Evolutionary conservation across 352 stramenopile genomes (phyloP), one percentile per base, ranked within the genome.

Genomic region (Thraustochytrium striatum): DNA sequence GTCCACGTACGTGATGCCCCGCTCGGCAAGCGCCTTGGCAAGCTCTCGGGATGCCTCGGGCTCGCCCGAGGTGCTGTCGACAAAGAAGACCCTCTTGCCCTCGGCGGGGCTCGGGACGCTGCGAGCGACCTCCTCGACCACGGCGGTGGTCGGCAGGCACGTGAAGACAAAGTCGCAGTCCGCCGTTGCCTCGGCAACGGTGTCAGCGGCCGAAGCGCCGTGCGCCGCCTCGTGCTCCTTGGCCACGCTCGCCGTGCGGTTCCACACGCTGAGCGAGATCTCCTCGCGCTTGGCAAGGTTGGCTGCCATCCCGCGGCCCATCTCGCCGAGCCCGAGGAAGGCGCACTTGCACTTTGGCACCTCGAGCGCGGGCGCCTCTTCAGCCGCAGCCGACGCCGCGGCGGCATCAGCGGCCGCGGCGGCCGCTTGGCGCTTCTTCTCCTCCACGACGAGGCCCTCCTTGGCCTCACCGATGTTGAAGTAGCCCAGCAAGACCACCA

Each of bases 1-100:
- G 61, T 85, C 82, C 5, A 85, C 35, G 53, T 52, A 82, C 21
- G 21, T 43, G n/a, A 82, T 78, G 1, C 73, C 73, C 19, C 69
- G n/a, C 36, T 72, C 47, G 5, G 28, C 16, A 5, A 75, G 52
- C 65, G 7, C 44, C 50, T 75, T 38, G 5, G 65, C 65, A n/a
- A 75, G 65, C 39, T 58, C 44, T 1, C 52, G 32, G 30, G 65
- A 58, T 2, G 65, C 65, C 8, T 39, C 65, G 8, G 65, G 65
- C 16, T 58, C 50, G 11, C 50, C 65, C 1, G 50, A 61, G 30
- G 65, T 62, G 47, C 65, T 61, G 52, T 75, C 65, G 1, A 75
- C 16, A 21, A 75, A 39, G 47, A 55, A 55, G 16, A 55, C 25
- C 47, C 25, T 25, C 47, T 55, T 55, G 47, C 47, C 47, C 35